Evolutionary conservation across 352 stramenopile genomes (phyloP).

Genomic region (Phytophthora ramorum): DNA sequence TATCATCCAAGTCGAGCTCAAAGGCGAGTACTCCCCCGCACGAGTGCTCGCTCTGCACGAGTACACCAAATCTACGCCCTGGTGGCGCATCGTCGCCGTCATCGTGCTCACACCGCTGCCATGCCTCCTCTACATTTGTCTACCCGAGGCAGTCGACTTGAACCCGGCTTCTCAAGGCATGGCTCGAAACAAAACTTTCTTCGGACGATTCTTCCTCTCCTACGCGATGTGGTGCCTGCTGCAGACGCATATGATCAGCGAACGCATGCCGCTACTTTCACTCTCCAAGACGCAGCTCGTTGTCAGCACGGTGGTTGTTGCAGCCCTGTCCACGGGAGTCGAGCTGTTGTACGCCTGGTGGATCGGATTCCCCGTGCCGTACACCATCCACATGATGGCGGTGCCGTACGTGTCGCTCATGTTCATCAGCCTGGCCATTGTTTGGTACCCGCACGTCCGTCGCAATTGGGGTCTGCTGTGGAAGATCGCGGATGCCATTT

Average conservation of each 20-base stretch:
- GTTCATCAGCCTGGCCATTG: conserved; percentile 17
- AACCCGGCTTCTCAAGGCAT: conserved; percentile 10
- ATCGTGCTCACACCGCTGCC: conserved; percentile 15
- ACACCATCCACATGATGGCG: conserved; percentile 27
- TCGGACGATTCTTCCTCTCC: conserved; percentile 25
- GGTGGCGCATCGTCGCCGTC: conserved; percentile 9
- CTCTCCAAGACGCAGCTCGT: conserved; percentile 22
- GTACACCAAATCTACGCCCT: not conserved
- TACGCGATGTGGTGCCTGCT: conserved; percentile 29
- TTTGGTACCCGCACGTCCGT: conserved; percentile 16
- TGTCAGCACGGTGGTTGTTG: conserved; percentile 9
- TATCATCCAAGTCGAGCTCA: conserved; percentile 12
- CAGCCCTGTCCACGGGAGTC: conserved; percentile 2
- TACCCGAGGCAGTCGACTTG: conserved; percentile 15
- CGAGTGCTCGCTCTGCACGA: conserved; percentile 9
- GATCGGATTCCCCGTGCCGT: conserved; percentile 25
- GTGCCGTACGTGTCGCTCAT: conserved; percentile 29
- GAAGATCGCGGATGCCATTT: conserved; percentile 17
- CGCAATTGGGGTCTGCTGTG: not conserved
- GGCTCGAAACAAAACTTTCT: conserved; percentile 26
- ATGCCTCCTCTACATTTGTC: conserved; percentile 17
- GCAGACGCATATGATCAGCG: conserved; percentile 24
- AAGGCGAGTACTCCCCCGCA: conserved; percentile 3
- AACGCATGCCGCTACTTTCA: conserved; percentile 10
- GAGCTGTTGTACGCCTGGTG: conserved; percentile 17